phyloP scores from a whole-genome alignment of 306 rosid genomes.

The Vigna reflexopilosa region DNA sequence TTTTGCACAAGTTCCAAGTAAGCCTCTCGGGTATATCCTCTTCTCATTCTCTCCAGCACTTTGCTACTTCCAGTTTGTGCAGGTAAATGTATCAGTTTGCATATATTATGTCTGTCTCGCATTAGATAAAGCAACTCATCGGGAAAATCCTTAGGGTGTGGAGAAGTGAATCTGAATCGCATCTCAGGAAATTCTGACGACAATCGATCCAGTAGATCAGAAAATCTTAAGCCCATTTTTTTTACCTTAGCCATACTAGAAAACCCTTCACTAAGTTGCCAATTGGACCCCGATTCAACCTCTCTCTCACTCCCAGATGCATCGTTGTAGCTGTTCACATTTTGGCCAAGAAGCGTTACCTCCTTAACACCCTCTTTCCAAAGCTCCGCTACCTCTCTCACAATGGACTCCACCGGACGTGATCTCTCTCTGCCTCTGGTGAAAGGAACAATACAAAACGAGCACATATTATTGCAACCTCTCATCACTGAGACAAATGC shows the following conservation, averaged over 20 bases:
- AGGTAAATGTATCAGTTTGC: conserved; percentile 87
- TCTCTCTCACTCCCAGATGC: conserved; percentile 63
- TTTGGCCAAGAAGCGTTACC: conserved; percentile 96
- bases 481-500: conserved; percentile 98
- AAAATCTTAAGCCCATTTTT: conserved; percentile 86
- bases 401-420: conserved; percentile 90
- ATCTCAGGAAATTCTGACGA: conserved; percentile 89
- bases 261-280: conserved; percentile 95
- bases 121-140: conserved; percentile 85
- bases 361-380: conserved; percentile 91
- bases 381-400: conserved; percentile 92
- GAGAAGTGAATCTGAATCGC: conserved; percentile 98
- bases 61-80: conserved; percentile 83
- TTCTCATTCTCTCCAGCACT: conserved; percentile 91
- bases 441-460: conserved; percentile 94
- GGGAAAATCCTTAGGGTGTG: conserved; percentile 97
- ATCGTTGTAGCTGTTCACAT: conserved; percentile 95
- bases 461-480: conserved; percentile 99
- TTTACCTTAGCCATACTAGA: conserved; percentile 78
- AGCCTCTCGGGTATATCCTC: conserved; percentile 94
- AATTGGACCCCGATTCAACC: conserved; percentile 69
- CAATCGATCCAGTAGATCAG: conserved; percentile 88
- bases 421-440: conserved; percentile 97
- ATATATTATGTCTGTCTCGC: conserved; percentile 88
- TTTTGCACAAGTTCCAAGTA: conserved; percentile 91